These are phyloP conservation scores for Neonectria punicea DNA, from an alignment of 2,329 filamentous ascomycete genomes.

Conservation along the genomic window DNA sequence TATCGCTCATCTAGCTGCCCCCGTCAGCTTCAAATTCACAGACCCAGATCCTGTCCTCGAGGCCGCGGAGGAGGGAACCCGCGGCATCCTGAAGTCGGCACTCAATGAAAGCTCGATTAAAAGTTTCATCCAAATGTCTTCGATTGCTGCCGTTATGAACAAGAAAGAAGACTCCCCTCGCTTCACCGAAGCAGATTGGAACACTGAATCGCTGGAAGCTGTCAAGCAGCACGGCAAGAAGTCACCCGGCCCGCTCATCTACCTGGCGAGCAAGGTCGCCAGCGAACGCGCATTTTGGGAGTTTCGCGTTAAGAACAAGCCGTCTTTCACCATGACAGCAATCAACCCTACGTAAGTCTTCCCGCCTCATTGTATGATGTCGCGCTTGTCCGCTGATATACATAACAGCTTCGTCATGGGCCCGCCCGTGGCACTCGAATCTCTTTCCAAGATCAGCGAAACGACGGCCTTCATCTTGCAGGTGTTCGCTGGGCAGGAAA, in stretches of 20 bases:
- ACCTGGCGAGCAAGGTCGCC: slow-evolving; percentile 37
- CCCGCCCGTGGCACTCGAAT: slow-evolving; percentile 32
- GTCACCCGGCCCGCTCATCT: slow-evolving; percentile 31
- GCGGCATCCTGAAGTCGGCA: slow-evolving; percentile 35
- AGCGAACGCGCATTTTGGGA: slow-evolving; percentile 39
- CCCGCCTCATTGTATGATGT: no score
- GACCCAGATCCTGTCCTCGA: slow-evolving; percentile 36
- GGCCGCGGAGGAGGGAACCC: slow-evolving; percentile 33
- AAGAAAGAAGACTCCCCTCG: slow-evolving; percentile 13
- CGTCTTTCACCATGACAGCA: slow-evolving; percentile 36
- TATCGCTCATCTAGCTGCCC: slow-evolving; percentile 36
- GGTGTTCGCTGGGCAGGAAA: slow-evolving; percentile 37
- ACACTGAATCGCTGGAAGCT: slow-evolving; percentile 26
- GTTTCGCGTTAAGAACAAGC: slow-evolving; percentile 35
- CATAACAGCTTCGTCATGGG: slow-evolving; percentile 39
- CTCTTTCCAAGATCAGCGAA: slow-evolving; percentile 31
- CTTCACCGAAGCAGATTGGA: slow-evolving; percentile 41
- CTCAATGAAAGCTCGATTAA: slow-evolving; percentile 35
- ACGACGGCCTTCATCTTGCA: slow-evolving; percentile 39
- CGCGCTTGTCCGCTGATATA: background rate
- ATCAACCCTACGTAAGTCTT: slow-evolving; percentile 37
- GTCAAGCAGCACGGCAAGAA: slow-evolving; percentile 37
- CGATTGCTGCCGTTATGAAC: slow-evolving; percentile 31
- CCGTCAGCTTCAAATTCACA: slow-evolving; percentile 34
- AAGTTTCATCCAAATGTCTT: slow-evolving; percentile 40